Percentiles rank a stretch among this genome's conserved stretches.
These are phyloP conservation scores for Chaetomium globosum DNA, from an alignment of 2,329 filamentous ascomycete species.

Conservation along the genomic window DNA sequence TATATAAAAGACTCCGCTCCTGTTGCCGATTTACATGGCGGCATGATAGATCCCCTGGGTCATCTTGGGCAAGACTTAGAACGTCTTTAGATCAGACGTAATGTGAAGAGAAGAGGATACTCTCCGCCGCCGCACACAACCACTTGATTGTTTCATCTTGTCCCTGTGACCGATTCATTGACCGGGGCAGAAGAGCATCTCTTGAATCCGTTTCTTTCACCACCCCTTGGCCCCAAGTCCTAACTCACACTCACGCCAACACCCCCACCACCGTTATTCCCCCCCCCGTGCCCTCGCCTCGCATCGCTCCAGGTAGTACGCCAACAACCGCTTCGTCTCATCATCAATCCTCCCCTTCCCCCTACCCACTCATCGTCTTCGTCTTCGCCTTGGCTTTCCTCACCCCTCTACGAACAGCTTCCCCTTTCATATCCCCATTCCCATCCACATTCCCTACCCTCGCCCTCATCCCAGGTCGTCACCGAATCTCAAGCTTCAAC, in stretches of 20 bases:
- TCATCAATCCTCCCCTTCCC: constrained; percentile 43
- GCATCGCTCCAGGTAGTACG: constrained; percentile 50
- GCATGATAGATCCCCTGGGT: constrained; percentile 9
- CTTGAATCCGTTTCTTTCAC: not conserved
- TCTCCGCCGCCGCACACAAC: constrained; percentile 14
- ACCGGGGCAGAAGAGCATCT: no score
- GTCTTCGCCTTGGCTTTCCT: not conserved
- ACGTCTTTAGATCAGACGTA: constrained; percentile 26
- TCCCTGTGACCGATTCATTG: not conserved
- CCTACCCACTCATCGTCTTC: not conserved
- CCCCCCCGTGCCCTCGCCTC: constrained; percentile 37
- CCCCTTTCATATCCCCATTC: no score
- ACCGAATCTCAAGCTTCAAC: not conserved
- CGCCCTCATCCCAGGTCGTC: constrained; percentile 27
- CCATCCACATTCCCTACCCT: not conserved
- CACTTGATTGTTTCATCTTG: not conserved
- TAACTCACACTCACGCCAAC: not conserved
- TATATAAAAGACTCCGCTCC: constrained; percentile 14
- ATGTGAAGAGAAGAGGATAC: constrained; percentile 1
- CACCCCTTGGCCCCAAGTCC: not conserved
- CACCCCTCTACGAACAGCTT: not conserved
- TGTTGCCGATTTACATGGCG: constrained; percentile 11
- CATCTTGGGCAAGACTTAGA: not conserved
- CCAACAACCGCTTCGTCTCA: constrained; percentile 48
- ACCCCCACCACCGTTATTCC: not conserved